These are phyloP conservation scores for Amanita phalloides DNA, from an alignment of 768 basidiomycete species.

Conservation along the genomic window DNA sequence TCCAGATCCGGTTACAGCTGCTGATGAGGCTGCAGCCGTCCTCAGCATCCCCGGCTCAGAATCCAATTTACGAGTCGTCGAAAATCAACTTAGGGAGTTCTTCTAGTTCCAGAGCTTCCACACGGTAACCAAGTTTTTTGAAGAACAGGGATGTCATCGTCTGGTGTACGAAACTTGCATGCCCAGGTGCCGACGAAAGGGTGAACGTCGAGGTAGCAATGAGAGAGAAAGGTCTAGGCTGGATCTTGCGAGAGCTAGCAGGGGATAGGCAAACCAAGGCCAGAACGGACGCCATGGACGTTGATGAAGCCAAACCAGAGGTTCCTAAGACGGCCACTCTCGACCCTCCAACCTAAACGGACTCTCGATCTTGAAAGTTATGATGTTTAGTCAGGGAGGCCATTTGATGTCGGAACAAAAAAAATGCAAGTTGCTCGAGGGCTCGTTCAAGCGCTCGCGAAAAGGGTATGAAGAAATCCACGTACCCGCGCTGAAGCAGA, in stretches of 20 bases:
- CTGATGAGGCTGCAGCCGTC: too few species aligned
- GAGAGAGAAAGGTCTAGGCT: conserved; percentile 94
- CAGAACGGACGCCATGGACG: conserved; percentile 62
- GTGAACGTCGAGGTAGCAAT: conserved; percentile 95
- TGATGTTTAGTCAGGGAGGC: conserved; percentile 96
- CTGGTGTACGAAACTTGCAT: conserved; percentile 95
- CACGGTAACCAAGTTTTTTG: conserved; percentile 78
- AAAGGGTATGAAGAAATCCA: conserved; percentile 99
- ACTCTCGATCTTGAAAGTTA: conserved; percentile 83
- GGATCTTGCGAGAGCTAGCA: conserved; percentile 84
- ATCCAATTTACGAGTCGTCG: conserved; percentile 80
- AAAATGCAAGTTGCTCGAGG: conserved; percentile 96
- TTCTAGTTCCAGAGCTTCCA: conserved; percentile 92
- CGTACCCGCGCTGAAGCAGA: conserved; percentile 85
- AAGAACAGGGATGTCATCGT: conserved; percentile 95
- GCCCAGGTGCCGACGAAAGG: conserved; percentile 79
- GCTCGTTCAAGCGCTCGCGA: conserved; percentile 91
- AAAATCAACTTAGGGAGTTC: conserved; percentile 93
- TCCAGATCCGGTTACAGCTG: conserved; percentile 88
- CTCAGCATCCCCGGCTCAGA: too few species aligned
- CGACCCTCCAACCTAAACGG: conserved; percentile 74
- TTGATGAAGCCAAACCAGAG: conserved; percentile 46
- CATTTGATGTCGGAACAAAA: too few species aligned
- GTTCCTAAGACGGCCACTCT: conserved; percentile 81
- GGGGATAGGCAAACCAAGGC: conserved; percentile 66